Conservation (phyloP, 208 protist species). For the Leishmania arabica region DNA sequence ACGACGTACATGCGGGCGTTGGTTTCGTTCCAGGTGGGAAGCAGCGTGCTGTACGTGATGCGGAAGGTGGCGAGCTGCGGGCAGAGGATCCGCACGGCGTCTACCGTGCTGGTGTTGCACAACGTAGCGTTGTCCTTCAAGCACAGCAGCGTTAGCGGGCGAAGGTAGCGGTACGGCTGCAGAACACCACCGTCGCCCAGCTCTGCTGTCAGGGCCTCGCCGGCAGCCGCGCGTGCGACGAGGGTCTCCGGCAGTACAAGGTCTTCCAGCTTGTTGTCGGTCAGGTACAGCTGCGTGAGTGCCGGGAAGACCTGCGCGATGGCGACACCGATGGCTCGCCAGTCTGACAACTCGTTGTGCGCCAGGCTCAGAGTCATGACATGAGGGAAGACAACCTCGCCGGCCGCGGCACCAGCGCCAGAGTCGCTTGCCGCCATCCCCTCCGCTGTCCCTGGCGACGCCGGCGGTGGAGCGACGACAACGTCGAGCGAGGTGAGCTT, state of each 20-base stretch:
- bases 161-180: slow-evolving; percentile 46
- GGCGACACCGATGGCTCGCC: slow-evolving; percentile 49
- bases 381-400: slow-evolving; percentile 37
- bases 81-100: slow-evolving; percentile 67
- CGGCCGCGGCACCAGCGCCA: background rate
- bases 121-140: slow-evolving; percentile 78
- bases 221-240: slow-evolving; percentile 15
- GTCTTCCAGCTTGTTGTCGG: slow-evolving; percentile 66
- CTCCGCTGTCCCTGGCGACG: background rate
- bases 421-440: background rate
- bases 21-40: slow-evolving; percentile 83
- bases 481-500: slow-evolving; percentile 40
- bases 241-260: slow-evolving; percentile 26
- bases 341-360: slow-evolving; percentile 67
- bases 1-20: slow-evolving; percentile 87
- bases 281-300: slow-evolving; percentile 70
- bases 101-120: slow-evolving; percentile 46
- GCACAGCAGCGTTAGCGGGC: slow-evolving; percentile 59
- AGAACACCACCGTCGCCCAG: slow-evolving; percentile 10
- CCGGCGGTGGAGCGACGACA: slow-evolving; percentile 5
- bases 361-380: slow-evolving; percentile 82
- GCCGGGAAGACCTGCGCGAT: slow-evolving; percentile 57
- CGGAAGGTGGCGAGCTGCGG: slow-evolving; percentile 66
- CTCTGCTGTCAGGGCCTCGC: background rate
- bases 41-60: slow-evolving; percentile 74